phyloP scores from a whole-genome alignment of 345 rosid genomes.

The Xanthoceras sorbifolium region DNA sequence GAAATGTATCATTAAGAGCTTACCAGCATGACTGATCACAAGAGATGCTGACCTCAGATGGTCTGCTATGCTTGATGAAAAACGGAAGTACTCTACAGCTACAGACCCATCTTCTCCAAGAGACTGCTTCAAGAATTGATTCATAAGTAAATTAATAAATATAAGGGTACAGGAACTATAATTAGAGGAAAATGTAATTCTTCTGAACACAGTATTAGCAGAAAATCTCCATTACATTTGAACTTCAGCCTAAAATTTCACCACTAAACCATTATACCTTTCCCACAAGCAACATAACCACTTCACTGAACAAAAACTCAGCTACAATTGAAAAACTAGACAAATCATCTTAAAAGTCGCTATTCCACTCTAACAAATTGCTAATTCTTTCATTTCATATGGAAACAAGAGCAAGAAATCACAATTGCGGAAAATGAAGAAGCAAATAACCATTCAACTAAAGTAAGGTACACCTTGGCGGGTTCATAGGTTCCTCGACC shows the following conservation, averaged over 20 bases:
- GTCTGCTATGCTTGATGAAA: conserved; percentile 83
- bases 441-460: background rate
- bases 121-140: conserved; percentile 34
- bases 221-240: background rate
- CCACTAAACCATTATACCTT: background rate
- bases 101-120: conserved; percentile 65
- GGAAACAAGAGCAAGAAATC: background rate
- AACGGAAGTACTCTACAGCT: conserved; percentile 82
- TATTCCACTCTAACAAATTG: background rate
- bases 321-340: background rate
- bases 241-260: background rate
- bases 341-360: background rate
- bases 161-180: background rate
- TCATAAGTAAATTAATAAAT: background rate
- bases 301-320: background rate
- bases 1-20: background rate
- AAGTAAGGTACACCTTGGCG: conserved; percentile 42
- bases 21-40: conserved; percentile 91
- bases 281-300: background rate
- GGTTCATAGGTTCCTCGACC: conserved; percentile 80
- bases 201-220: background rate
- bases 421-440: background rate
- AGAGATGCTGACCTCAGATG: conserved; percentile 85
- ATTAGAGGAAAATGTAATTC: background rate
- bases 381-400: background rate